Evolutionary conservation across 345 rosid species (phyloP).

Genomic region (Fremontodendron californicum): DNA sequence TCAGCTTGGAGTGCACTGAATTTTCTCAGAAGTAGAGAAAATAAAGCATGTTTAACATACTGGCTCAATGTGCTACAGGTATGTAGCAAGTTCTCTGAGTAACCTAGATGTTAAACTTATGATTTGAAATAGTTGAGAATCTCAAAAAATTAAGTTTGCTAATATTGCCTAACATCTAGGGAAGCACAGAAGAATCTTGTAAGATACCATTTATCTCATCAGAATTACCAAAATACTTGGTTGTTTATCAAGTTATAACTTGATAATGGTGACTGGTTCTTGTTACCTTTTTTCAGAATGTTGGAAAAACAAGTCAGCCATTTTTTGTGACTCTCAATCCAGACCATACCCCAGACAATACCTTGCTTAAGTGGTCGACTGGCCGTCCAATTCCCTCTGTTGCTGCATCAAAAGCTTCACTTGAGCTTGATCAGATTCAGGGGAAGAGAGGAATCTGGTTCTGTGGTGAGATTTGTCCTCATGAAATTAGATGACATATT

Average conservation of each 20-base stretch:
- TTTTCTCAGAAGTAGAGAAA: constrained; percentile 59
- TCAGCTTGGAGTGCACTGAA: constrained; percentile 96
- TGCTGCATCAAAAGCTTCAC: constrained; percentile 73
- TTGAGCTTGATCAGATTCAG: constrained; percentile 64
- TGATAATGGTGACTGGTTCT: neutral
- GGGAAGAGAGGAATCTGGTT: constrained; percentile 86
- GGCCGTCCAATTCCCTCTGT: constrained; percentile 84
- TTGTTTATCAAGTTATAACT: neutral
- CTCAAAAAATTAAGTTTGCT: neutral
- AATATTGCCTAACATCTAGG: neutral
- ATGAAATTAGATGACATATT: neutral
- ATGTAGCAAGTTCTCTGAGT: constrained; percentile 4
- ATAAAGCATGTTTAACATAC: constrained; percentile 72
- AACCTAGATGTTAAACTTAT: neutral
- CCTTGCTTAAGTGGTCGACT: constrained; percentile 69
- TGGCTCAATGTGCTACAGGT: constrained; percentile 96
- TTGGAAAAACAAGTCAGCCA: constrained; percentile 28
- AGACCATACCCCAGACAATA: constrained; percentile 37
- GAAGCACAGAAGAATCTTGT: neutral
- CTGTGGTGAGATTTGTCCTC: constrained; percentile 38
- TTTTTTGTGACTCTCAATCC: constrained; percentile 6
- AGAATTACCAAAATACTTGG: neutral
- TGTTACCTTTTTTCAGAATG: constrained; percentile 46
- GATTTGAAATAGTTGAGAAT: neutral
- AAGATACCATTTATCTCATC: neutral